Evolutionary conservation across 2,329 filamentous ascomycete species (phyloP), one percentile per base, ranked within the genome.

Genomic region (Sclerotinia subarctica): DNA sequence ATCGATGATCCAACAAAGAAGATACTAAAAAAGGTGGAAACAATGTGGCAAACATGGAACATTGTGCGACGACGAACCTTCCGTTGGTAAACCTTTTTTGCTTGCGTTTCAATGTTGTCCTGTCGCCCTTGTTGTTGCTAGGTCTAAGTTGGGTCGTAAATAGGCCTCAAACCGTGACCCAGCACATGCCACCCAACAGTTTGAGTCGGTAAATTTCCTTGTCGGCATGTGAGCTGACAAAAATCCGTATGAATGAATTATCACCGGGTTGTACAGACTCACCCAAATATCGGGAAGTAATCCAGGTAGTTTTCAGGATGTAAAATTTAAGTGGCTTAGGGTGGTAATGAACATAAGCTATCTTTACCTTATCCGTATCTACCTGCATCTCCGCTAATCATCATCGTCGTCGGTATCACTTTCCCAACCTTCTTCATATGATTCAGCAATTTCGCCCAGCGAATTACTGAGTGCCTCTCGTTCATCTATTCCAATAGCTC

Each of bases 401-500:
- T 92, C 89, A 68, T 92, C 89, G 11, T 88, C 84, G 73, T 92
- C 90, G 68, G 87, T 90, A 32, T 88, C 92, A 74, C 90, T 93
- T 17, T 88, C 88, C 91, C 92, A 97, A 1, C 93, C 93, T 70
- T 95, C 92, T 73, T 92, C 88, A 77, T 97, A 98, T 69, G 91
- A 91, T 75, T 97, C 94, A 1, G 90, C 90, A 74, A 98, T 88
- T 69, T 91, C 90, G 32, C 90, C 88, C 51, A 99, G 82, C 17
- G 90, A 88, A 76, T 96, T 95, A 57, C 88, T 86, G n/a, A 98
- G 82, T 2, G 83, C 83, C 79, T 99, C 95, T 53, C 94, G 85
- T 75, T 98, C 94, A 69, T 96, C 92, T 3, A 94, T 74, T 0
- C 83, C 82, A 21, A 94, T 82, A 15, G 86, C 83, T 70, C 88